Conservation (phyloP, 148 eudicot genomes). For the Amaranthus cruentus region DNA sequence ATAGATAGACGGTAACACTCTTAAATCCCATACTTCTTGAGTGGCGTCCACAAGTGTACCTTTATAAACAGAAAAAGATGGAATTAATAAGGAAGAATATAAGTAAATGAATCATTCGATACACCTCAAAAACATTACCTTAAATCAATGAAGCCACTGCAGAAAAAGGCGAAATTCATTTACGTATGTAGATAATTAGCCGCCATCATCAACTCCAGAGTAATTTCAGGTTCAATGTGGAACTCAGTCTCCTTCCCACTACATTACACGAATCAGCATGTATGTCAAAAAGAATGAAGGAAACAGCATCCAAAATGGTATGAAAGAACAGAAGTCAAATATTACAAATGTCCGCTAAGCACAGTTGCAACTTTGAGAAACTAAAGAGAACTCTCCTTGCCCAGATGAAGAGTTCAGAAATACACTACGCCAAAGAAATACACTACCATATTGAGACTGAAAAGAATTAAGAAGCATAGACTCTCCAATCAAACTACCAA, state of each 20-base stretch:
- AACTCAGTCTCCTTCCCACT: slow-evolving; percentile 98
- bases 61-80: neutral
- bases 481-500: too few species aligned
- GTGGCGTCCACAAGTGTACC: slow-evolving; percentile 13
- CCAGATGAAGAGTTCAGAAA: neutral
- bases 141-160: slow-evolving; percentile 7
- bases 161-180: slow-evolving; percentile 19
- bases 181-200: slow-evolving; percentile 94
- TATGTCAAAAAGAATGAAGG: slow-evolving; percentile 1
- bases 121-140: slow-evolving; percentile 12
- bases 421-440: neutral
- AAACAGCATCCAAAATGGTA: too few species aligned
- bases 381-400: neutral
- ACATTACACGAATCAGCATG: slow-evolving; percentile 13
- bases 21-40: slow-evolving; percentile 8
- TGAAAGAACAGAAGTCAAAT: neutral
- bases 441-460: neutral
- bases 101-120: neutral
- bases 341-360: neutral
- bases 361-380: neutral
- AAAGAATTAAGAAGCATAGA: too few species aligned
- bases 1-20: neutral
- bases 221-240: slow-evolving; percentile 95
- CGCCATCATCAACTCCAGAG: slow-evolving; percentile 99
- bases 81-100: neutral